Conservation (phyloP, 1,139 yeast genomes). For the Candida sanyaensis region DNA sequence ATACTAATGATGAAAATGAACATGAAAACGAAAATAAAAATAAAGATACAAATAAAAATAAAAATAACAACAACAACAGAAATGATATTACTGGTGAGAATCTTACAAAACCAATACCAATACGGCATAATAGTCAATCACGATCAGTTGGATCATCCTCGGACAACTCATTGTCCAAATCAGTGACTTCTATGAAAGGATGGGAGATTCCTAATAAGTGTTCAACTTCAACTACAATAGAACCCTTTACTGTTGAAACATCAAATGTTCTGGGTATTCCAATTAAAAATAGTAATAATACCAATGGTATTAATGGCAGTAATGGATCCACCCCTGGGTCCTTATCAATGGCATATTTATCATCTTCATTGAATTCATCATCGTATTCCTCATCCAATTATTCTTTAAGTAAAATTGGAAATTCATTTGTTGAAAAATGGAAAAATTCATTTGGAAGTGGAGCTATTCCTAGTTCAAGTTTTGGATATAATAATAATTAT, state of each 20-base stretch:
- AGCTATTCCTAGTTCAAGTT: background rate
- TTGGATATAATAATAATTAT: constrained; percentile 2
- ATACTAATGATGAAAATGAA: background rate
- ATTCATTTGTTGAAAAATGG: constrained; percentile 52
- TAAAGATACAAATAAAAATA: too few species aligned
- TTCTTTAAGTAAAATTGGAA: constrained; percentile 43
- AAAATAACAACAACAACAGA: background rate
- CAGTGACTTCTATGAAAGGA: constrained; percentile 34
- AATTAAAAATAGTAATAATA: constrained; percentile 10
- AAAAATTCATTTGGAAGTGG: constrained; percentile 29
- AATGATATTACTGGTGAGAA: too few species aligned
- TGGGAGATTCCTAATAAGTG: constrained; percentile 49
- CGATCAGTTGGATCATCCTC: constrained; percentile 14
- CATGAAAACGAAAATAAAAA: background rate
- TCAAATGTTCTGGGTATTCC: constrained; percentile 12
- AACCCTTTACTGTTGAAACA: constrained; percentile 16
- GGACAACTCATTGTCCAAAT: constrained; percentile 28
- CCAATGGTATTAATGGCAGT: constrained; percentile 11
- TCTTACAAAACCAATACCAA: background rate
- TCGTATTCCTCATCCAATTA: constrained; percentile 38
- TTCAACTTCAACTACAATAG: constrained; percentile 21
- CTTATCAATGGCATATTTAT: constrained; percentile 44
- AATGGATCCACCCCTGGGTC: constrained; percentile 32
- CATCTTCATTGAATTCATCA: constrained; percentile 43
- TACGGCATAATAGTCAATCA: background rate